A percentile compares a stretch with the other conserved stretches of the same genome.
Evolutionary conservation across 371 early-diverging fungal species (phyloP).

Genomic region (Apophysomyces trapeziformis): DNA sequence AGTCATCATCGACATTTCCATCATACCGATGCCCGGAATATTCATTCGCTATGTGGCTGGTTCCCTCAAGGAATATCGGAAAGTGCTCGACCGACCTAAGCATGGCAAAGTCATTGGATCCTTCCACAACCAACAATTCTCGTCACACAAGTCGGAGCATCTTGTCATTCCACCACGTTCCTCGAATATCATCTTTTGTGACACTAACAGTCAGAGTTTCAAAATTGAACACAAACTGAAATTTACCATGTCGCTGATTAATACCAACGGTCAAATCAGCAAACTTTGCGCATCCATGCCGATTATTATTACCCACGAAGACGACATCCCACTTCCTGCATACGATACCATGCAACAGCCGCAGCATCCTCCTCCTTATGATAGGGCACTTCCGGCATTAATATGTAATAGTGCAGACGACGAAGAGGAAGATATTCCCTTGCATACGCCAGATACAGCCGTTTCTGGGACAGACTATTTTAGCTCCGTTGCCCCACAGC

Average conservation of each 20-base stretch:
- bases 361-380: neutral
- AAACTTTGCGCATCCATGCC: conserved; percentile 44
- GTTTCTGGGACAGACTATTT: neutral
- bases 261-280: conserved; percentile 26
- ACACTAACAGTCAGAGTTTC: conserved; percentile 13
- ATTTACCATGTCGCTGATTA: conserved; percentile 40
- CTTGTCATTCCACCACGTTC: conserved; percentile 9
- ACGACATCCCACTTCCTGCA: conserved; percentile 10
- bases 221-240: conserved; percentile 43
- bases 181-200: neutral
- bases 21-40: conserved; percentile 4
- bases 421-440: neutral
- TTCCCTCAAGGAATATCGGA: conserved; percentile 9
- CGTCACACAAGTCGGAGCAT: conserved; percentile 5
- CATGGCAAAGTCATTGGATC: conserved; percentile 4
- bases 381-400: neutral
- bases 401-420: neutral
- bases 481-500: neutral
- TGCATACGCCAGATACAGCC: neutral
- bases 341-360: conserved; percentile 15
- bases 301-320: conserved; percentile 20
- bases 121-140: neutral
- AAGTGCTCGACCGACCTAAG: neutral
- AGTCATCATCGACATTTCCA: neutral
- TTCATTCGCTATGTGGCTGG: neutral